A percentile compares a stretch with the other conserved stretches of the same genome.
phyloP scores from a whole-genome alignment of 2,329 filamentous ascomycete species.

The Aspergillus thermomutatus region DNA sequence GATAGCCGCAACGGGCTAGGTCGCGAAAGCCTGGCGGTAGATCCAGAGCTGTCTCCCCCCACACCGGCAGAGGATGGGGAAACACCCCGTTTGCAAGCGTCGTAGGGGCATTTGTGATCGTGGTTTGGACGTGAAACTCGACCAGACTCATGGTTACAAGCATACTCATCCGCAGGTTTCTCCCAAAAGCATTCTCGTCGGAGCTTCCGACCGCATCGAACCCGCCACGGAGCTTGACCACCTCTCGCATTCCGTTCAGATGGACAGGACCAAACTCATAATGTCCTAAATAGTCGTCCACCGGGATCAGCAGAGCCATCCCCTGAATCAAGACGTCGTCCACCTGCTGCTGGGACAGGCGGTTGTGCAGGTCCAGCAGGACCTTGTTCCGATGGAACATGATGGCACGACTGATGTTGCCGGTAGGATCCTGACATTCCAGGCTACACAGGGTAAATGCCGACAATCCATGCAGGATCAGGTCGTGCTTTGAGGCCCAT shows the following conservation, averaged over 20 bases:
- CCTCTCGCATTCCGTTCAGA: neutral
- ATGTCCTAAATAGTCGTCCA: neutral
- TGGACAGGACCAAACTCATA: neutral
- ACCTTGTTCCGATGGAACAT: neutral
- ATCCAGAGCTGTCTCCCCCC: neutral
- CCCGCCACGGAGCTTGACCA: neutral
- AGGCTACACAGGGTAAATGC: neutral
- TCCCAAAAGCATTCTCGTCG: neutral
- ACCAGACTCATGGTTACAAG: neutral
- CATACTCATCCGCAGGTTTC: neutral
- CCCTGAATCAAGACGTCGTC: neutral
- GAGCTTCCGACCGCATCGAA: neutral
- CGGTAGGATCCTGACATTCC: neutral
- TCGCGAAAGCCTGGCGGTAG: neutral
- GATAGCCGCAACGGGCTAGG: neutral
- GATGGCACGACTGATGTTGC: neutral
- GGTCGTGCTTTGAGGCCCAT: neutral
- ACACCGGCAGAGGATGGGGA: no score
- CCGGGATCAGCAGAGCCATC: neutral
- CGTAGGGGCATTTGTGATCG: neutral
- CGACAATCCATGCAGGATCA: neutral
- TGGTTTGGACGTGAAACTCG: neutral
- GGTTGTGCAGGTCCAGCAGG: neutral
- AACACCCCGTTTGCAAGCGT: no score
- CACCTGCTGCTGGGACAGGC: neutral